A percentile compares a stretch with the other conserved stretches of the same genome.
Evolutionary conservation across 441 rosid genomes (phyloP).

Genomic region (Euphorbia celastroides): DNA sequence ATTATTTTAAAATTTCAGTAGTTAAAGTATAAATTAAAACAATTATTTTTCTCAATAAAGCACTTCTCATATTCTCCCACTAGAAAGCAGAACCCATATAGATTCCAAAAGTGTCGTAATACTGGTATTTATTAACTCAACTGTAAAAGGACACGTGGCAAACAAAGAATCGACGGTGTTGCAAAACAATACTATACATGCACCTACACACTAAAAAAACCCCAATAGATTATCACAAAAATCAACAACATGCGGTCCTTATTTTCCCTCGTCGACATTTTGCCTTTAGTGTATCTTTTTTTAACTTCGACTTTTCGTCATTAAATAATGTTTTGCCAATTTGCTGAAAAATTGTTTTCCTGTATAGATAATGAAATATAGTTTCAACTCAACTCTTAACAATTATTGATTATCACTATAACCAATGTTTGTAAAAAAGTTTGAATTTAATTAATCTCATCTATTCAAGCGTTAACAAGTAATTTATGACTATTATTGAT

Average conservation of each 20-base stretch:
- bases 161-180: neutral
- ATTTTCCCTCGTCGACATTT: neutral
- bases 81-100: neutral
- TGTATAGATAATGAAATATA: too few relatives aligned
- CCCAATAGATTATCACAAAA: slow-evolving; percentile 11
- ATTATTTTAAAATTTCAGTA: neutral
- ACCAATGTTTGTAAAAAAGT: too few relatives aligned
- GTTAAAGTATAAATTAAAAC: neutral
- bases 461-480: too few relatives aligned
- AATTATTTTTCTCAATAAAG: too few relatives aligned
- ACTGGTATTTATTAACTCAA: neutral
- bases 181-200: neutral
- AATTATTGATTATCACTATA: too few relatives aligned
- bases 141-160: neutral
- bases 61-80: neutral
- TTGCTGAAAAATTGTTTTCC: too few relatives aligned
- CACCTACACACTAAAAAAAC: neutral
- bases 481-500: too few relatives aligned
- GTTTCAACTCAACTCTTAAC: too few relatives aligned
- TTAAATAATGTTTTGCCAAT: too few relatives aligned
- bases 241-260: slow-evolving; percentile 18
- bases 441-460: too few relatives aligned
- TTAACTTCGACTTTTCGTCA: too few relatives aligned
- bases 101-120: neutral
- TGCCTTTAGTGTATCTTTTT: too few relatives aligned